Conservation (phyloP, 306 rosid genomes). For the Erythrophleum fordii region DNA sequence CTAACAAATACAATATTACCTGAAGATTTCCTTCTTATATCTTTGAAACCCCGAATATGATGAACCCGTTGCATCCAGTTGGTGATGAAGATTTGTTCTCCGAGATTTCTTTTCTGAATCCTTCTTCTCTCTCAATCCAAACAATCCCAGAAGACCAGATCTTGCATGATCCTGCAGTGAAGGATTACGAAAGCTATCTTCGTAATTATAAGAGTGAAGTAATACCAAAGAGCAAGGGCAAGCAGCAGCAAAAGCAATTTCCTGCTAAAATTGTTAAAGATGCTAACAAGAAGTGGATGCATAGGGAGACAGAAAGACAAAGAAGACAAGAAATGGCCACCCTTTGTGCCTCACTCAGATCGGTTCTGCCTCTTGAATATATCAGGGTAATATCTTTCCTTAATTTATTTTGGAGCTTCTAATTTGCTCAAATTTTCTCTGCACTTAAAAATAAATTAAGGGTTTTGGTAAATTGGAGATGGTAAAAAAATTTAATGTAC, state of each 20-base stretch:
- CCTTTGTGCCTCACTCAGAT: slow-evolving; percentile 60
- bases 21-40: slow-evolving; percentile 32
- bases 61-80: slow-evolving; percentile 47
- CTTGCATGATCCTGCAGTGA: slow-evolving; percentile 29
- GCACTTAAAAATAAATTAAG: not conserved
- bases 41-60: slow-evolving; percentile 26
- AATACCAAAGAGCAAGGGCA: slow-evolving; percentile 26
- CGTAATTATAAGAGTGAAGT: not conserved
- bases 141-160: slow-evolving; percentile 43
- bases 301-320: slow-evolving; percentile 64
- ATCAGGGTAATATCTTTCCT: slow-evolving; percentile 42
- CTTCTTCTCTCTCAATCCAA: slow-evolving; percentile 41
- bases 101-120: slow-evolving; percentile 38
- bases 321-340: slow-evolving; percentile 78
- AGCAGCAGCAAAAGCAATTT: slow-evolving; percentile 14
- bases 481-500: not conserved
- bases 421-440: not conserved
- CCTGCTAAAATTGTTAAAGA: slow-evolving; percentile 11
- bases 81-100: slow-evolving; percentile 44
- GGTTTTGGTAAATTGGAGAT: not conserved
- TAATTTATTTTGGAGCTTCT: not conserved
- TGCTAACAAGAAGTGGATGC: slow-evolving; percentile 51
- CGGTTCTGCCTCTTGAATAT: slow-evolving; percentile 53
- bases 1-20: slow-evolving; percentile 32
- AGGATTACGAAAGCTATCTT: slow-evolving; percentile 21